Base-by-base conservation (phyloP, 2,329 filamentous ascomycete species). In the Penicillium brasilianum region DNA sequence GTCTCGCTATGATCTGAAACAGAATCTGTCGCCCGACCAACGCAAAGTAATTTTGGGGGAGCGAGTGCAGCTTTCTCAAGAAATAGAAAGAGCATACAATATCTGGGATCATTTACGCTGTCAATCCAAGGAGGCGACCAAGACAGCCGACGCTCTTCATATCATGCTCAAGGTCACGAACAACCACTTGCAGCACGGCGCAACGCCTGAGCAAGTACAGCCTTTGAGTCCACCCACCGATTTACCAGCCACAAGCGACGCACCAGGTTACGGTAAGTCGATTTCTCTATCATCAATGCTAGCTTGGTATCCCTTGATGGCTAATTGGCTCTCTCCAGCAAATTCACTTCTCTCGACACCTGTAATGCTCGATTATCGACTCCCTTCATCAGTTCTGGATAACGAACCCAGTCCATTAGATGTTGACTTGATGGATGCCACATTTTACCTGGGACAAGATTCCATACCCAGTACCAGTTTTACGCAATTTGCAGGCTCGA, bases 131-230 rank as follows among this genome's bases (percentile, higher is more conserved):
- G 64, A 66, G 34, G 62, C 64, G 0, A 30, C 58, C 1, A 66
- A 65, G 28, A 66, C 62, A 4, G 60, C 64, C 7, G 55, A 66
- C 30, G 64, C 64, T 44, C 56, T 66, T n/a, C 54, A 52, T 14
- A 65, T 66, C 44, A 66, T 66, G 64, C 32, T 66, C 13, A 63
- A 55, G n/a, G 54, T 66, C 22, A 59, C 64, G 36, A 63, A 61
- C 20, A 65, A 59, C 16, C 64, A 66, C 39, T 39, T 66, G 25
- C 62, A 63, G 22, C 64, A 66, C 54, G 64, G 64, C 7, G 62
- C 58, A 50, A 66, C 64, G 34, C 60, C 62, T 3, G 55, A 60
- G 20, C 51, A 60, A 30, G 22, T 44, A n/a, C 18, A 20, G 9
- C 20, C 22, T n/a, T n/a, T 32, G 6, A 54, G 44, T 25, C 32